Conservation (phyloP, 768 basidiomycete species). For the Termitomyces titanicus region DNA sequence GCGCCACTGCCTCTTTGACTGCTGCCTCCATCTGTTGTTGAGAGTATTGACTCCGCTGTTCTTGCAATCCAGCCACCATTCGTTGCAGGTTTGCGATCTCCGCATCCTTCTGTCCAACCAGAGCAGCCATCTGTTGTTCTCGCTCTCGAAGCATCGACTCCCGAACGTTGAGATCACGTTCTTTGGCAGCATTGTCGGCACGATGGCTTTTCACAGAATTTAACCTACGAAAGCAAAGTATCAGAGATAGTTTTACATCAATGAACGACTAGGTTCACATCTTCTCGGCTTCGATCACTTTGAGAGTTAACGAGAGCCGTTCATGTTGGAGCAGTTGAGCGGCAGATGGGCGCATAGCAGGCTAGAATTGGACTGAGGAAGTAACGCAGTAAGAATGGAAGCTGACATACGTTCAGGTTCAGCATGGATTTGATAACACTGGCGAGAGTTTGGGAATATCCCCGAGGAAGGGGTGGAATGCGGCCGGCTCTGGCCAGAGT, state of each 20-base stretch:
- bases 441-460: slow-evolving; percentile 71
- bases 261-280: slow-evolving; percentile 40
- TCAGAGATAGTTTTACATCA: not conserved
- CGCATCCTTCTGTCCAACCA: slow-evolving; percentile 54
- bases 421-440: slow-evolving; percentile 86
- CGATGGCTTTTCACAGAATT: slow-evolving; percentile 63
- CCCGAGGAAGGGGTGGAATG: slow-evolving; percentile 85
- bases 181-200: slow-evolving; percentile 47
- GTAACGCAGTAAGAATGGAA: not conserved
- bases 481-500: slow-evolving; percentile 56
- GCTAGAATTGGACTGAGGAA: slow-evolving; percentile 37
- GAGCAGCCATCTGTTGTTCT: slow-evolving; percentile 45
- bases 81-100: slow-evolving; percentile 52
- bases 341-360: slow-evolving; percentile 83
- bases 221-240: slow-evolving; percentile 40
- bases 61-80: slow-evolving; percentile 39
- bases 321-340: slow-evolving; percentile 80
- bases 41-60: slow-evolving; percentile 21
- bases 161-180: slow-evolving; percentile 59
- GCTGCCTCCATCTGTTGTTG: slow-evolving; percentile 39
- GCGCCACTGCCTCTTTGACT: slow-evolving; percentile 54
- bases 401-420: slow-evolving; percentile 64
- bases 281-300: slow-evolving; percentile 75
- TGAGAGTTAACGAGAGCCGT: slow-evolving; percentile 64
- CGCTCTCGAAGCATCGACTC: slow-evolving; percentile 53